Conservation (phyloP, 768 basidiomycete genomes). For the Leccinum uliginosum region DNA sequence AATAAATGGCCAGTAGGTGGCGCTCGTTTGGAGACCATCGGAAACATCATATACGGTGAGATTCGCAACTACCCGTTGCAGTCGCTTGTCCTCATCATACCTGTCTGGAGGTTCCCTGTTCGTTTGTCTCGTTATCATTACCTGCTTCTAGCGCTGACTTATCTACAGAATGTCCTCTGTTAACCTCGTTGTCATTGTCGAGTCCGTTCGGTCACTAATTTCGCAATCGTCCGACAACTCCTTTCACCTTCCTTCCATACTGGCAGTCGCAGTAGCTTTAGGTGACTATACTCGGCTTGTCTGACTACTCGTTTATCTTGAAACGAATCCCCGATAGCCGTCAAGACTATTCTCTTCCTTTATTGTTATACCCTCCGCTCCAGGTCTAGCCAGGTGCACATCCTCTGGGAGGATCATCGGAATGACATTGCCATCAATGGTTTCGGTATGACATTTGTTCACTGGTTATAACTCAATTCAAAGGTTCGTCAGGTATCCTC, state of each 20-base stretch:
- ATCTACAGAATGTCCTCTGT: constrained; percentile 77
- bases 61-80: neutral
- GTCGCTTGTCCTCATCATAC: constrained; percentile 1
- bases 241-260: constrained; percentile 78
- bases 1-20: constrained; percentile 94
- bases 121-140: neutral
- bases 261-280: constrained; percentile 80
- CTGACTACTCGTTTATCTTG: neutral
- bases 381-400: constrained; percentile 84
- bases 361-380: constrained; percentile 79
- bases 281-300: constrained; percentile 32
- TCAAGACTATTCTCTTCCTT: constrained; percentile 83
- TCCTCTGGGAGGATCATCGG: constrained; percentile 97
- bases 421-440: constrained; percentile 87
- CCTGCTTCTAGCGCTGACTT: neutral
- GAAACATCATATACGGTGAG: constrained; percentile 80
- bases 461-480: neutral
- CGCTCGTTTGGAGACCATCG: constrained; percentile 82
- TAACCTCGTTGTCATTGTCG: constrained; percentile 87
- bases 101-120: constrained; percentile 44
- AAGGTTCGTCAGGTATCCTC: constrained; percentile 54
- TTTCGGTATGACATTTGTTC: constrained; percentile 46
- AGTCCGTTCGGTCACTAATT: constrained; percentile 72
- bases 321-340: constrained; percentile 40
- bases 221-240: constrained; percentile 50